Conservation (phyloP, 768 basidiomycete species). For the Clathrus columnatus region DNA sequence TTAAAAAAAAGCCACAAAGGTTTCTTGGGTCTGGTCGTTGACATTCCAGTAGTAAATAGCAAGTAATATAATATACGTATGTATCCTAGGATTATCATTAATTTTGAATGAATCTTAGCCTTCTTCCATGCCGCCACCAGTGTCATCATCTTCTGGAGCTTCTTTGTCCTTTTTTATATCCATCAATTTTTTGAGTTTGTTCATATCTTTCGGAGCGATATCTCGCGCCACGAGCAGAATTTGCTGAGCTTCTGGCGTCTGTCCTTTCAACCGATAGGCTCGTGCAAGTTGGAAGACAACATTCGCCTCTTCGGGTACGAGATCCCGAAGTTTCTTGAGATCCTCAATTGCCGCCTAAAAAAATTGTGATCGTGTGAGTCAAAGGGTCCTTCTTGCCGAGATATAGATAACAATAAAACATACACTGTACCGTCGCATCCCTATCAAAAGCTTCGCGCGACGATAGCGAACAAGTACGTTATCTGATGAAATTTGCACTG, state of each 20-base stretch:
- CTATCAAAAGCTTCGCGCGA: slow-evolving; percentile 83
- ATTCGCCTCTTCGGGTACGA: slow-evolving; percentile 93
- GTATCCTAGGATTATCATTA: too few species aligned
- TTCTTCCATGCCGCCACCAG: slow-evolving; percentile 54
- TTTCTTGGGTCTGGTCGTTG: too few species aligned
- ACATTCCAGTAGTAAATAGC: too few species aligned
- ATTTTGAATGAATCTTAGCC: slow-evolving; percentile 34
- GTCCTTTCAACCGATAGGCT: slow-evolving; percentile 75
- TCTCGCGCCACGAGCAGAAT: slow-evolving; percentile 88
- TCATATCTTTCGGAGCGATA: slow-evolving; percentile 82
- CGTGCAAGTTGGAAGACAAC: slow-evolving; percentile 94
- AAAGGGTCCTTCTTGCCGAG: background rate
- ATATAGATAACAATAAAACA: slow-evolving; percentile 21
- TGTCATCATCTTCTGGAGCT: background rate
- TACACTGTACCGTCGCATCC: slow-evolving; percentile 76
- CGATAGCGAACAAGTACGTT: slow-evolving; percentile 93
- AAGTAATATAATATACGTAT: too few species aligned
- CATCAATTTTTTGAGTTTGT: slow-evolving; percentile 73
- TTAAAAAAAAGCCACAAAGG: slow-evolving; percentile 12
- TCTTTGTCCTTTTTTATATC: slow-evolving; percentile 59
- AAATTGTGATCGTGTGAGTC: slow-evolving; percentile 21
- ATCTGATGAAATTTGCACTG: slow-evolving; percentile 69
- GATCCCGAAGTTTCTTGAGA: slow-evolving; percentile 68
- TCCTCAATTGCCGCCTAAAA: slow-evolving; percentile 70
- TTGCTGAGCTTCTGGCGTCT: slow-evolving; percentile 71